Conservation (phyloP, 1,284 basidiomycete species). For the Ustilago crameri region DNA sequence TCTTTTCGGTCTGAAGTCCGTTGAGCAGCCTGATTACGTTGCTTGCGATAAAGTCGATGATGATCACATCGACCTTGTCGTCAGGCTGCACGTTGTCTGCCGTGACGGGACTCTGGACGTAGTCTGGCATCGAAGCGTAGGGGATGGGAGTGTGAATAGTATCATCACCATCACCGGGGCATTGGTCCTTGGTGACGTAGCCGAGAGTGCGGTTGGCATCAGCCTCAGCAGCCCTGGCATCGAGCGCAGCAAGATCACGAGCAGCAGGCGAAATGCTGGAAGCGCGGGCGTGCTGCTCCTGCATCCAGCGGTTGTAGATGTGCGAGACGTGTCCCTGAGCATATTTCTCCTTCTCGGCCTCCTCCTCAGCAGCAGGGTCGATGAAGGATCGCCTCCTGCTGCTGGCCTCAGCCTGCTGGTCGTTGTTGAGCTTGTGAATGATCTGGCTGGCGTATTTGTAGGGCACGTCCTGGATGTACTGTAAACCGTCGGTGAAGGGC, state of each 20-base stretch:
- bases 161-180: slow-evolving; percentile 62
- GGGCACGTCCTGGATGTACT: slow-evolving; percentile 58
- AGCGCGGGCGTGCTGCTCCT: slow-evolving; percentile 19
- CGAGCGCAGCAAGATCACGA: slow-evolving; percentile 20
- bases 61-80: slow-evolving; percentile 46
- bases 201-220: slow-evolving; percentile 45
- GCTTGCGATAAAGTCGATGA: slow-evolving; percentile 55
- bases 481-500: slow-evolving; percentile 63
- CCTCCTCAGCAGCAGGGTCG: slow-evolving; percentile 10
- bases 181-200: slow-evolving; percentile 62
- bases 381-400: slow-evolving; percentile 19
- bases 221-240: slow-evolving; percentile 25
- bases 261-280: slow-evolving; percentile 3
- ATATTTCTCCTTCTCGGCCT: slow-evolving; percentile 29
- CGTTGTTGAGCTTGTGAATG: slow-evolving; percentile 47
- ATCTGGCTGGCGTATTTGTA: slow-evolving; percentile 55
- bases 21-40: slow-evolving; percentile 45
- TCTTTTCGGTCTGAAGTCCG: slow-evolving; percentile 21
- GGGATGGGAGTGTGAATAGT: slow-evolving; percentile 53
- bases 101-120: slow-evolving; percentile 47
- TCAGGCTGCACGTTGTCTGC: slow-evolving; percentile 9
- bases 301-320: slow-evolving; percentile 50
- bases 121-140: slow-evolving; percentile 56
- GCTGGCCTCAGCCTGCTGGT: slow-evolving; percentile 15
- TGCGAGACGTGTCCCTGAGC: slow-evolving; percentile 40